Conservation (phyloP, 140 eudicot genomes). For the Bidens hawaiensis region DNA sequence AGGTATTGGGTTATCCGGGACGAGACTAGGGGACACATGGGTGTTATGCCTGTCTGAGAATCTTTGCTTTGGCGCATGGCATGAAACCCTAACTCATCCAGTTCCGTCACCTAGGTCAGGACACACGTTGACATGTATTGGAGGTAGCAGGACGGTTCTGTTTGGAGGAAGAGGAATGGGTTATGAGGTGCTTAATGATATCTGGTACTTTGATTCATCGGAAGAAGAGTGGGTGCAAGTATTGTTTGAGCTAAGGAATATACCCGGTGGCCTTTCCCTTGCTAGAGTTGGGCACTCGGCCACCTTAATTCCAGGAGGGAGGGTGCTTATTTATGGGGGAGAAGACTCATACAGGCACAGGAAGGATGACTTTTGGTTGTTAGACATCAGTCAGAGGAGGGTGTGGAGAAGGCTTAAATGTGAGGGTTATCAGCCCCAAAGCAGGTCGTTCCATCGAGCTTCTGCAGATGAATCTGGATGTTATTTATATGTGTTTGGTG, state of each 20-base stretch:
- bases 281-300: constrained; percentile 98
- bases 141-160: constrained; percentile 48
- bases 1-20: constrained; percentile 77
- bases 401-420: constrained; percentile 66
- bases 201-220: constrained; percentile 69
- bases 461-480: constrained; percentile 76
- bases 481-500: constrained; percentile 69
- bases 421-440: constrained; percentile 48
- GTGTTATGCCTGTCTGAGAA: constrained; percentile 66
- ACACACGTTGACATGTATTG: constrained; percentile 70
- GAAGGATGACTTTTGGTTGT: constrained; percentile 88
- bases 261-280: constrained; percentile 64
- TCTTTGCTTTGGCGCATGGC: constrained; percentile 66
- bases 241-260: constrained; percentile 33
- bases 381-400: constrained; percentile 44
- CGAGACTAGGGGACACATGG: constrained; percentile 89
- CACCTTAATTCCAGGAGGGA: constrained; percentile 62
- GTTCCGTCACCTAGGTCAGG: constrained; percentile 89
- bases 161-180: constrained; percentile 95
- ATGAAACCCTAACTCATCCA: constrained; percentile 42
- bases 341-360: constrained; percentile 82
- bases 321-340: constrained; percentile 80
- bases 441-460: constrained; percentile 91
- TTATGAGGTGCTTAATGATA: constrained; percentile 77
- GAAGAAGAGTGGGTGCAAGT: constrained; percentile 58